These are phyloP conservation scores for Nakazawaea wickerhamii DNA, from an alignment of 805 yeast species.

Conservation along the genomic window DNA sequence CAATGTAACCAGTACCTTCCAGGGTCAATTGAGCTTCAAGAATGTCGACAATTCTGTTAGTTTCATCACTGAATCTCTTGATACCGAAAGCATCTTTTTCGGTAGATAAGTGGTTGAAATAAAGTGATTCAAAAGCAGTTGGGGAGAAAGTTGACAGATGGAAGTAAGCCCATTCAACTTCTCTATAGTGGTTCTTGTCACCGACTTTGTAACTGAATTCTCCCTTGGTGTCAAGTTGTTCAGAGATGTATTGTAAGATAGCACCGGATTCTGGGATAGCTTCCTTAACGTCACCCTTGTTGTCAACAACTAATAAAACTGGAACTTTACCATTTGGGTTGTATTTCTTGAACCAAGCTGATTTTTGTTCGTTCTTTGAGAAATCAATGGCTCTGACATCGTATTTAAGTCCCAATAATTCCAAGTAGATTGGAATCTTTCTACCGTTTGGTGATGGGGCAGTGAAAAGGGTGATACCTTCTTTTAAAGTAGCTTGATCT, in stretches of 20 bases:
- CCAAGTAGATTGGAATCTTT: conserved; percentile 36
- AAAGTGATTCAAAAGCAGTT: conserved; percentile 55
- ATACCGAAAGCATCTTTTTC: conserved; percentile 52
- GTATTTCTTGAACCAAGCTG: conserved; percentile 48
- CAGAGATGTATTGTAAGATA: conserved; percentile 52
- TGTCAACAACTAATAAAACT: conserved; percentile 35
- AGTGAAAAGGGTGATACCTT: conserved; percentile 14
- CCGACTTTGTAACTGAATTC: conserved; percentile 36
- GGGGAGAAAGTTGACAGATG: conserved; percentile 60
- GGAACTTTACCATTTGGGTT: conserved; percentile 67
- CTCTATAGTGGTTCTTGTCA: conserved; percentile 42
- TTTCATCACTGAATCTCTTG: conserved; percentile 45
- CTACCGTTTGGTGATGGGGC: conserved; percentile 40
- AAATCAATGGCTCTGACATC: conserved; percentile 38
- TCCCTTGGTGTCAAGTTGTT: conserved; percentile 51
- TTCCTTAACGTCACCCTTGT: conserved; percentile 36
- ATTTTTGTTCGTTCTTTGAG: conserved; percentile 39
- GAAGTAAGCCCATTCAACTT: conserved; percentile 48
- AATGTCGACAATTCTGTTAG: conserved; percentile 48
- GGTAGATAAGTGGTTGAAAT: conserved; percentile 38
- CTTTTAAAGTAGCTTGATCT: neutral
- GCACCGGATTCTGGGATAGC: conserved; percentile 55
- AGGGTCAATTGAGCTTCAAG: conserved; percentile 43
- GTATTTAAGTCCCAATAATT: conserved; percentile 37
- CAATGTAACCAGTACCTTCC: conserved; percentile 48